These are phyloP conservation scores for Pyrenochaeta sp. DNA, from an alignment of 2,329 filamentous ascomycete genomes.

Conservation along the genomic window DNA sequence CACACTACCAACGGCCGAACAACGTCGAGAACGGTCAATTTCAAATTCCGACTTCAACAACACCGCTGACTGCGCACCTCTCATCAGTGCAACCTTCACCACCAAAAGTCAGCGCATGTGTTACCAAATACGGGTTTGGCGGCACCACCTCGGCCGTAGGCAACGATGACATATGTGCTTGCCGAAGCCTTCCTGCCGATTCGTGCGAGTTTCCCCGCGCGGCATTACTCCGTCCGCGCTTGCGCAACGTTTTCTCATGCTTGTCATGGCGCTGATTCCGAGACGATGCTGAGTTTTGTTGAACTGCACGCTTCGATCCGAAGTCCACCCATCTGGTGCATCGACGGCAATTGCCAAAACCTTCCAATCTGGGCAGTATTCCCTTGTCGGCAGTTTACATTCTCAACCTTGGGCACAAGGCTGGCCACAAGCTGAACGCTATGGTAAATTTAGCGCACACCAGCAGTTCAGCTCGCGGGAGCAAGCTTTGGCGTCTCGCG, in stretches of 20 bases:
- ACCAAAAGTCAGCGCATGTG: background rate
- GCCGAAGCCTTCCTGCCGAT: background rate
- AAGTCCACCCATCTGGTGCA: background rate
- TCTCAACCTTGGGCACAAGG: background rate
- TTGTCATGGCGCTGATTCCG: too few species aligned
- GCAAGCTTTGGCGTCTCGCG: background rate
- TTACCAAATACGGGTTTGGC: background rate
- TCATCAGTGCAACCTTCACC: background rate
- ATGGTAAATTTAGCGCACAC: slow-evolving; percentile 2
- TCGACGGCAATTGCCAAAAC: background rate
- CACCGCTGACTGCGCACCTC: slow-evolving; percentile 3
- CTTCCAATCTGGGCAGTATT: background rate
- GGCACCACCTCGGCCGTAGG: slow-evolving; percentile 6
- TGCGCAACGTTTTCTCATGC: background rate
- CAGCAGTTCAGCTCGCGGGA: background rate
- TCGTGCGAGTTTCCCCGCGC: background rate
- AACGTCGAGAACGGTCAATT: background rate
- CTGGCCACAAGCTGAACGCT: background rate
- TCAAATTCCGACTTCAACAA: background rate
- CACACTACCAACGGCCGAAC: background rate
- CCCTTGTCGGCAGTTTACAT: background rate
- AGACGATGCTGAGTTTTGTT: background rate
- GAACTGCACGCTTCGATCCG: background rate
- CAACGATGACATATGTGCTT: background rate
- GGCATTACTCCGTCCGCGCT: background rate